These are phyloP conservation scores for Hypoxylon cercidicola DNA, from an alignment of 495 filamentous ascomycete species.

Conservation along the genomic window DNA sequence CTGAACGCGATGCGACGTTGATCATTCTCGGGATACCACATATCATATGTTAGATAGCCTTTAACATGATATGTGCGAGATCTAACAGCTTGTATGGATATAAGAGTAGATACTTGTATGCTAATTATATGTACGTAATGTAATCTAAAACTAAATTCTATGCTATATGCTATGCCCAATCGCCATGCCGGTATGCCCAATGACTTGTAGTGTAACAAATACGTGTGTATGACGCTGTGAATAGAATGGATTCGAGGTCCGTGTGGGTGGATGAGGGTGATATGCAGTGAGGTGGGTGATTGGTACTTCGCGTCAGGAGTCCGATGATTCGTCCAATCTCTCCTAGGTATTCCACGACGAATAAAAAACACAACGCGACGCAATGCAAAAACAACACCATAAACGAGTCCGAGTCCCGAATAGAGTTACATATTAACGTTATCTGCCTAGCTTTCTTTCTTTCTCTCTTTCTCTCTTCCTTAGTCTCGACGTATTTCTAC, in stretches of 20 bases:
- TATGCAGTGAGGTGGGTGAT: not conserved
- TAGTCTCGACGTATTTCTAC: not conserved
- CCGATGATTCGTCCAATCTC: not conserved
- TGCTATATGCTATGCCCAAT: slow-evolving; percentile 16
- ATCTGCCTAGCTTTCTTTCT: not conserved
- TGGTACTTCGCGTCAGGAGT: not conserved
- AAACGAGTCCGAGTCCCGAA: not conserved
- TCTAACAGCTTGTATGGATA: too few species aligned
- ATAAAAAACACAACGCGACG: not conserved
- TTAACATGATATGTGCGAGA: too few species aligned
- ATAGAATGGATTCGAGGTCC: not conserved
- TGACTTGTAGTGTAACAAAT: not conserved
- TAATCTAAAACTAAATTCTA: slow-evolving; percentile 6
- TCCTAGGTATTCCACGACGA: not conserved
- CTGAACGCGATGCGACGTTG: too few species aligned
- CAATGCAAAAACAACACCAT: not conserved
- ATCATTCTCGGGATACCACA: too few species aligned
- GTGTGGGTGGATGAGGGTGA: not conserved
- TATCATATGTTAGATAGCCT: too few species aligned
- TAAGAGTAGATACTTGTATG: not conserved
- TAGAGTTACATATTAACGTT: not conserved
- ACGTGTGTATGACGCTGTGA: slow-evolving; percentile 9
- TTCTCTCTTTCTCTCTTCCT: not conserved
- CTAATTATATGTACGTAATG: not conserved
- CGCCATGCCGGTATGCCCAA: slow-evolving; percentile 8